phyloP scores from a whole-genome alignment of 129 eudicot species.

The Solidago caesia region DNA sequence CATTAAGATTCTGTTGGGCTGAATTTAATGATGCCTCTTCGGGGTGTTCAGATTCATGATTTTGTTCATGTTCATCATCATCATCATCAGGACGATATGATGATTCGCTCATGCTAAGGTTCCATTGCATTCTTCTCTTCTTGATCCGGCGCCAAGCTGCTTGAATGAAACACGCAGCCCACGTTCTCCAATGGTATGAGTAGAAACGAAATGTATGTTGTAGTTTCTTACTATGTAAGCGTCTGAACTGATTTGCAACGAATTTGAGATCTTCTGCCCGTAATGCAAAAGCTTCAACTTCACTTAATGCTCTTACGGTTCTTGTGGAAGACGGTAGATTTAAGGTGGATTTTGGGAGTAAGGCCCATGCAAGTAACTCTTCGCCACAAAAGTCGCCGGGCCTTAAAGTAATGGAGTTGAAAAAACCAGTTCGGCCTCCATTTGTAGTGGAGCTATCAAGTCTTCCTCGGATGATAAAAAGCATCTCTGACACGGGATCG shows the following conservation, averaged over 20 bases:
- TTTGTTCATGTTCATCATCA: slow-evolving; percentile 21
- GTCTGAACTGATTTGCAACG: slow-evolving; percentile 80
- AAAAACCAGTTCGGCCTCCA: slow-evolving; percentile 87
- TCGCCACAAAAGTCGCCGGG: slow-evolving; percentile 97
- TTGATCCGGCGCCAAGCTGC: slow-evolving; percentile 82
- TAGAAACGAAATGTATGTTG: slow-evolving; percentile 81
- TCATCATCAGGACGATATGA: slow-evolving; percentile 40
- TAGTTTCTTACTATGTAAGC: slow-evolving; percentile 83
- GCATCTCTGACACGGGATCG: slow-evolving; percentile 88
- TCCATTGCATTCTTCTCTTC: slow-evolving; percentile 57
- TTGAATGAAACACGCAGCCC: slow-evolving; percentile 93
- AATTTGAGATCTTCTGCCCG: slow-evolving; percentile 83
- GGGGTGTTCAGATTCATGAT: slow-evolving; percentile 34
- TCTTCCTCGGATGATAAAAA: slow-evolving; percentile 70
- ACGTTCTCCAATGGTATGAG: slow-evolving; percentile 90
- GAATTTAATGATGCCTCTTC: slow-evolving; percentile 27
- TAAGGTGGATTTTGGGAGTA: slow-evolving; percentile 66
- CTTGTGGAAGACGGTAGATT: slow-evolving; percentile 83
- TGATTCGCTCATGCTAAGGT: slow-evolving; percentile 62
- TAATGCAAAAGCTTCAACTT: slow-evolving; percentile 87
- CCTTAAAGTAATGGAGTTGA: slow-evolving; percentile 67
- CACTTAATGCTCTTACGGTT: slow-evolving; percentile 66
- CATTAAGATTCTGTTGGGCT: slow-evolving; percentile 52
- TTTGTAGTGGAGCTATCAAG: slow-evolving; percentile 86
- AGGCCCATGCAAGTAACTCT: slow-evolving; percentile 91